Percentiles rank a stretch among this genome's conserved stretches.
These are phyloP conservation scores for Tetrapisispora arboricola DNA, from an alignment of 805 yeast genomes.

Conservation along the genomic window DNA sequence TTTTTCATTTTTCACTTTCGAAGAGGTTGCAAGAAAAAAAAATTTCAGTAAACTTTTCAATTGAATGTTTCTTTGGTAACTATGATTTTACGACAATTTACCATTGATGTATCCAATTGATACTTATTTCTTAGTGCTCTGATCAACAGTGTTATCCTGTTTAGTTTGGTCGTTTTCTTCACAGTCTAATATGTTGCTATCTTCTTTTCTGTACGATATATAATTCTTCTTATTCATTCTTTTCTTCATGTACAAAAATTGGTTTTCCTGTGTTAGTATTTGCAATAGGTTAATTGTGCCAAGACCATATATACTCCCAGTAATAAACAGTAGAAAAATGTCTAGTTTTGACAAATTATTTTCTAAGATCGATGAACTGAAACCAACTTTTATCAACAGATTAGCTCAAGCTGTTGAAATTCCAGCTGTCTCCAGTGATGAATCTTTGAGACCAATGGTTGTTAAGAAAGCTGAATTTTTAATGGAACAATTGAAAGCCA, in stretches of 20 bases:
- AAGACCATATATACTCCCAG: background rate
- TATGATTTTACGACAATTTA: no score
- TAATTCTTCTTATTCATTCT: background rate
- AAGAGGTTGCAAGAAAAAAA: no score
- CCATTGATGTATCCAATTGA: no score
- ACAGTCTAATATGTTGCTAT: background rate
- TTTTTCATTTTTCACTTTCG: no score
- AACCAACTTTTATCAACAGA: slow-evolving; percentile 63
- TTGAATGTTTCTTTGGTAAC: no score
- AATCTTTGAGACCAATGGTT: slow-evolving; percentile 76
- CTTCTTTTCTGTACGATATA: background rate
- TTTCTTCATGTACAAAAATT: background rate
- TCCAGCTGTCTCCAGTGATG: slow-evolving; percentile 92
- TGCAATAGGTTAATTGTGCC: background rate
- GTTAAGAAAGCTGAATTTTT: slow-evolving; percentile 83
- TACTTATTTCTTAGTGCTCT: no score
- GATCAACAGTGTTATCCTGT: no score
- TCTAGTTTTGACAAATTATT: slow-evolving; percentile 26
- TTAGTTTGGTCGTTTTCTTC: no score
- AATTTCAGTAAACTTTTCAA: background rate
- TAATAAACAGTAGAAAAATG: slow-evolving; percentile 2
- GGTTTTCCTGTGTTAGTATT: background rate
- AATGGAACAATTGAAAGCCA: slow-evolving; percentile 49
- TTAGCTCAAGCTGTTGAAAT: slow-evolving; percentile 81
- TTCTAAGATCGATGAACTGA: slow-evolving; percentile 59